A percentile compares a stretch with the other conserved stretches of the same genome.
Conservation (phyloP, 2,329 filamentous ascomycete genomes). For the Fusarium hostae region DNA sequence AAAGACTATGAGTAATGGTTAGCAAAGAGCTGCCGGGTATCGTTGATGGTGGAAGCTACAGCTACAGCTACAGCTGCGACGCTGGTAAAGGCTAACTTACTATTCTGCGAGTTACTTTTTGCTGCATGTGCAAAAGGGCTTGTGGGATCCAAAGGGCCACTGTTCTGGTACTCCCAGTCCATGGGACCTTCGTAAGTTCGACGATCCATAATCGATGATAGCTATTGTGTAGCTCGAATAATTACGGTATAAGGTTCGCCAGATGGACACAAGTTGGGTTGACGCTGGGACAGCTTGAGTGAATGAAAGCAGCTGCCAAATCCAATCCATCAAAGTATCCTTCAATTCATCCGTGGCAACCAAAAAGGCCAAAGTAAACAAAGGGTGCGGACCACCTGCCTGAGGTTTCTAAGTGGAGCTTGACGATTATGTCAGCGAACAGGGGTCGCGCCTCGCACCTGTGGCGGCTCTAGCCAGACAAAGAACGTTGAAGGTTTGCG, state of each 20-base stretch:
- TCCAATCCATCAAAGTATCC: conserved; percentile 33
- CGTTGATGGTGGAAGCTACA: not conserved
- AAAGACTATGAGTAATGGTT: conserved; percentile 46
- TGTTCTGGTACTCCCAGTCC: conserved; percentile 73
- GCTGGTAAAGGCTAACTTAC: conserved; percentile 48
- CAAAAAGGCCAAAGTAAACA: conserved; percentile 50
- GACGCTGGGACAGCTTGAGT: conserved; percentile 14
- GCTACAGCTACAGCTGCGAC: not conserved
- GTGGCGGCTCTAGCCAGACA: conserved; percentile 34
- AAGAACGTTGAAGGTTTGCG: conserved; percentile 43
- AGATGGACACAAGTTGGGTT: not conserved
- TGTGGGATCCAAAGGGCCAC: conserved; percentile 67
- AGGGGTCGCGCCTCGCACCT: conserved; percentile 31
- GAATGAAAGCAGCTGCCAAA: conserved; percentile 18
- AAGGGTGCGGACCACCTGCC: conserved; percentile 36
- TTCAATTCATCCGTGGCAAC: conserved; percentile 41
- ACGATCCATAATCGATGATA: conserved; percentile 57
- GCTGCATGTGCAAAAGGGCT: conserved; percentile 70
- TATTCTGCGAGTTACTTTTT: conserved; percentile 53
- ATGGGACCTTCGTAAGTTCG: conserved; percentile 70
- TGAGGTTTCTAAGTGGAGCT: conserved; percentile 32
- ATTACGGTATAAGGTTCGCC: conserved; percentile 6
- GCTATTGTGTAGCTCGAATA: conserved; percentile 18
- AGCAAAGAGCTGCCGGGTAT: conserved; percentile 25
- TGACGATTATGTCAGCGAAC: conserved; percentile 47